Conservation (phyloP, 345 rosid species). For the Lepidium aucheri region DNA sequence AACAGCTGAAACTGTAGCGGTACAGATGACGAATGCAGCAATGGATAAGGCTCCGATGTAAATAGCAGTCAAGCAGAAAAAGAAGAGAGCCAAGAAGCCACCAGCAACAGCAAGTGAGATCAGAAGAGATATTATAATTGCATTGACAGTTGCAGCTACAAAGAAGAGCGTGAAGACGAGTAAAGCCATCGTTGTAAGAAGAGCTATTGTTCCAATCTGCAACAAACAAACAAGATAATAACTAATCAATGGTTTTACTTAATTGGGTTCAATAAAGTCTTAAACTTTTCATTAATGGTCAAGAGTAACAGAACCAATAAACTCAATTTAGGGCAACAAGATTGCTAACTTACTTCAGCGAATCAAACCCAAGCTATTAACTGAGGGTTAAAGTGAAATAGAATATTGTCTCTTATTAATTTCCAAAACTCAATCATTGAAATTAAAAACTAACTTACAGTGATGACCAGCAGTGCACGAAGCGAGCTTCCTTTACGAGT, state of each 20-base stretch:
- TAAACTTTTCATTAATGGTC: background rate
- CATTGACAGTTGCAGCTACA: conserved; percentile 67
- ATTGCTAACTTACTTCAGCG: background rate
- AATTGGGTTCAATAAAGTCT: conserved; percentile 9
- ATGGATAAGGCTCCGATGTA: conserved; percentile 73
- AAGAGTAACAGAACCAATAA: background rate
- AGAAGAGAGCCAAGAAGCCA: conserved; percentile 78
- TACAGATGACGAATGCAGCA: conserved; percentile 63
- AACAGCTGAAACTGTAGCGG: conserved; percentile 54
- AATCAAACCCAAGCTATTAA: background rate
- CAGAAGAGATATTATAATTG: conserved; percentile 62
- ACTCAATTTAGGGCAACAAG: background rate
- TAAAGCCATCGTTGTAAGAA: conserved; percentile 64
- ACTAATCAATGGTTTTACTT: background rate
- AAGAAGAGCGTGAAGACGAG: conserved; percentile 70
- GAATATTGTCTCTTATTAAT: background rate
- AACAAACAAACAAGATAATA: conserved; percentile 15
- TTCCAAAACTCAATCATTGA: background rate
- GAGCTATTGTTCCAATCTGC: conserved; percentile 73
- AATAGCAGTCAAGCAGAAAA: conserved; percentile 51
- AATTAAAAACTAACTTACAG: conserved; percentile 37
- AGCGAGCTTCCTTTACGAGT: conserved; percentile 70
- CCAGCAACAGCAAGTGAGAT: conserved; percentile 83
- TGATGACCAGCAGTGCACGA: conserved; percentile 74
- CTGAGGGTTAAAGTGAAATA: background rate